Evolutionary conservation across 352 stramenopile genomes (phyloP).

Genomic region (Phytopythium chamaehyphon): DNA sequence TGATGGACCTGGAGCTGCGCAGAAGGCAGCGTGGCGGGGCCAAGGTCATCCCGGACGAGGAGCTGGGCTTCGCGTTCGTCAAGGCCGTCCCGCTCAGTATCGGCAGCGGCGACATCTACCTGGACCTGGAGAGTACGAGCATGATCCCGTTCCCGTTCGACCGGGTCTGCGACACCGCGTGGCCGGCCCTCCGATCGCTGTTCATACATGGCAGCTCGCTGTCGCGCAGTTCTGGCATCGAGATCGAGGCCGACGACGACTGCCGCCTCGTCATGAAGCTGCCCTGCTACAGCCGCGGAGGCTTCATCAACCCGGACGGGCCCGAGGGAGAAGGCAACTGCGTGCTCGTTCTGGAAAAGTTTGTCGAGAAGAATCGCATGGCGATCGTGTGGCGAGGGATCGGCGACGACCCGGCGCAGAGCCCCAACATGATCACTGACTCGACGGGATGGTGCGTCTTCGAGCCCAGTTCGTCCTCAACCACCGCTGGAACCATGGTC

Average conservation of each 20-base stretch:
- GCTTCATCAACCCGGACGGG: not conserved
- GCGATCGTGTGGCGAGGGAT: not conserved
- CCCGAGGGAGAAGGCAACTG: not conserved
- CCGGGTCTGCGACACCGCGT: not conserved
- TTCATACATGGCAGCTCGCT: not conserved
- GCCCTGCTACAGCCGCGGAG: not conserved
- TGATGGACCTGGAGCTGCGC: not conserved
- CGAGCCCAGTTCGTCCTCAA: not conserved
- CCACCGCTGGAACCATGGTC: not conserved
- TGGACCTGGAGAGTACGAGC: not conserved
- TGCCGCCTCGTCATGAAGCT: not conserved
- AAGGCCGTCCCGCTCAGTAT: not conserved
- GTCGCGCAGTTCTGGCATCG: not conserved
- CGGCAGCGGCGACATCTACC: not conserved
- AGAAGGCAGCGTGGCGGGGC: not conserved
- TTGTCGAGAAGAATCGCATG: not conserved
- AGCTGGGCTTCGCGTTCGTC: not conserved
- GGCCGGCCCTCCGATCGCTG: not conserved
- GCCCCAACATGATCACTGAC: not conserved
- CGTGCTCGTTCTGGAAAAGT: not conserved
- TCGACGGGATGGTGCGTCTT: not conserved
- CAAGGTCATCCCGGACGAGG: not conserved
- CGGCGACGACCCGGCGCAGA: not conserved
- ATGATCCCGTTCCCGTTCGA: conserved; percentile 2
- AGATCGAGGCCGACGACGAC: not conserved